phyloP scores from a whole-genome alignment of 2,329 filamentous ascomycete genomes.

The Ceratocystis colombiana region DNA sequence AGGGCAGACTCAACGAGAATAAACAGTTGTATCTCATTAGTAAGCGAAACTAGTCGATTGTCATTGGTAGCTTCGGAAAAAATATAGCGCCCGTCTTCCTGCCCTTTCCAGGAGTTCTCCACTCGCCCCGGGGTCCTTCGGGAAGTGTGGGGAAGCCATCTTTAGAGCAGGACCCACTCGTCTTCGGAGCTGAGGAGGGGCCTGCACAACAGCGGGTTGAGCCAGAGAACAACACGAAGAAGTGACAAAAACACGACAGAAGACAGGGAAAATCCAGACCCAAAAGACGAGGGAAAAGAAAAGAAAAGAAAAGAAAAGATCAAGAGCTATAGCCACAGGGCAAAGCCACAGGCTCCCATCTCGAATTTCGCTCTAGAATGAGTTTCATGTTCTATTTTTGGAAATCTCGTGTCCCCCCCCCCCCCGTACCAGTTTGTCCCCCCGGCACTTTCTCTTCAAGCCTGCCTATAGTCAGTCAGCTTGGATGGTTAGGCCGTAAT shows the following conservation, averaged over 20 bases:
- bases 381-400: constrained; percentile 12
- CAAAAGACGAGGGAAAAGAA: too few relatives aligned
- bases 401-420: not conserved
- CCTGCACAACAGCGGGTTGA: not conserved
- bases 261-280: not conserved
- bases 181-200: not conserved
- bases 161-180: not conserved
- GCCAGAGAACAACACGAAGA: not conserved
- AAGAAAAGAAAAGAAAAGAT: too few relatives aligned
- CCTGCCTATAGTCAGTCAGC: not conserved
- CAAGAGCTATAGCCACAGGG: too few relatives aligned
- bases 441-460: not conserved
- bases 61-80: too few relatives aligned
- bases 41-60: too few relatives aligned
- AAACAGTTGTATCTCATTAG: not conserved
- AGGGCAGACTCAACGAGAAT: not conserved
- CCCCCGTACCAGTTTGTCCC: not conserved
- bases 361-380: too few relatives aligned
- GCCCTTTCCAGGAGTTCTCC: not conserved
- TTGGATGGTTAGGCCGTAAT: not conserved
- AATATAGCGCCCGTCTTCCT: not conserved
- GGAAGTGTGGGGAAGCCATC: not conserved
- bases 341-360: too few relatives aligned
- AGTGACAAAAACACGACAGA: constrained; percentile 4
- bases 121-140: not conserved